Evolutionary conservation across 176 grass and related monocot species (phyloP).

Genomic region (maize (Zea mays)): DNA sequence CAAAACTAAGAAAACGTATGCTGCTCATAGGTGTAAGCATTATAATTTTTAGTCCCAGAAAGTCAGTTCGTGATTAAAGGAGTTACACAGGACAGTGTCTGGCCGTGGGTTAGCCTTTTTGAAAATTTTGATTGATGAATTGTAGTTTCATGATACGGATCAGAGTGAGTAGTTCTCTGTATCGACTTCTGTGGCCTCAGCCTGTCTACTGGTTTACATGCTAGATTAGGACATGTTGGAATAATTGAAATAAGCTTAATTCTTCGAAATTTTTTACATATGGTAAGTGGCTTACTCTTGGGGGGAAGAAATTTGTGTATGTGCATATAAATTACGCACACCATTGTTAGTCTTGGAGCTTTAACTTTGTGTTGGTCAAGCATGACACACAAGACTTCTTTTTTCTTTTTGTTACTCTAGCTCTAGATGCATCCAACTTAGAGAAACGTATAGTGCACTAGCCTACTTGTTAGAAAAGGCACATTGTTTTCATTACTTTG

Average conservation of each 20-base stretch:
- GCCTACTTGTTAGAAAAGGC: background rate
- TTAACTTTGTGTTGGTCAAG: background rate
- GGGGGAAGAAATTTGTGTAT: background rate
- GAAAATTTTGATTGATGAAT: background rate
- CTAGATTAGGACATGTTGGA: background rate
- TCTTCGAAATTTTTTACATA: background rate
- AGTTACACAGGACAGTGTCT: background rate
- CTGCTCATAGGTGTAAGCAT: background rate
- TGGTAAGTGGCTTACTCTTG: background rate
- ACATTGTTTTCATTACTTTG: background rate
- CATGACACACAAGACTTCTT: background rate
- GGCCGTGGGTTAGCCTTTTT: background rate
- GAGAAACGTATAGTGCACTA: background rate
- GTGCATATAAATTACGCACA: background rate
- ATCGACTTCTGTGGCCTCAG: background rate
- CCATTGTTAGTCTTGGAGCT: background rate
- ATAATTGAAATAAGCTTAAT: background rate
- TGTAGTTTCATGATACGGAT: background rate
- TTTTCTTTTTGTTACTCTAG: background rate
- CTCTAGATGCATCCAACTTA: background rate
- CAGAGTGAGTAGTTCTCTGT: background rate
- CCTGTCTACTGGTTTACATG: background rate
- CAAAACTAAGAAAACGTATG: background rate
- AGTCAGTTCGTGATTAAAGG: background rate
- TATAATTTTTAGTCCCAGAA: background rate